A percentile compares a stretch with the other conserved stretches of the same genome.
Evolutionary conservation across 257 asterid genomes (phyloP).

Genomic region (Nicotiana sylvestris): DNA sequence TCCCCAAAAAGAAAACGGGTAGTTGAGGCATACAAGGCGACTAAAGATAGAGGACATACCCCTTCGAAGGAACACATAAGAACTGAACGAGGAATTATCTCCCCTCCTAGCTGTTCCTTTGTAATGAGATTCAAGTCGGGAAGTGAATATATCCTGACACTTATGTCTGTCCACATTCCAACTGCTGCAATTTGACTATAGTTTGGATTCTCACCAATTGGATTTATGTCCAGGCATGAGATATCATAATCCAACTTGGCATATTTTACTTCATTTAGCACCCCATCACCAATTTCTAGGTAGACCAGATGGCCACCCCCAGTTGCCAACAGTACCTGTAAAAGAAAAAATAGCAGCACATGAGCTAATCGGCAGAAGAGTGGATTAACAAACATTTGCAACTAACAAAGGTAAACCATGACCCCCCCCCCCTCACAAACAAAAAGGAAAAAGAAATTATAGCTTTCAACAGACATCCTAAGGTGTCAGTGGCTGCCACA

Average conservation of each 20-base stretch:
- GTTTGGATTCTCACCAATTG: constrained; percentile 79
- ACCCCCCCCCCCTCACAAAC: no score
- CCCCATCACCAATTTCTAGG: constrained; percentile 93
- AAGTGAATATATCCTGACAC: constrained; percentile 64
- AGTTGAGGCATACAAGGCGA: neutral
- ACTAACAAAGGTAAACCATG: neutral
- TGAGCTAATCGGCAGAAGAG: constrained; percentile 6
- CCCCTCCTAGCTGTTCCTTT: constrained; percentile 94
- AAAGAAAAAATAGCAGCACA: constrained; percentile 7
- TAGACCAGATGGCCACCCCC: constrained; percentile 97
- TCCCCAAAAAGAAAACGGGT: neutral
- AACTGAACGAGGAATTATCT: constrained; percentile 97
- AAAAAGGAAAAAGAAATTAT: neutral
- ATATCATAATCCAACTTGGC: constrained; percentile 82
- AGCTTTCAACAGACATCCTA: neutral
- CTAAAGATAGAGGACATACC: constrained; percentile 44
- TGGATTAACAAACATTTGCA: neutral
- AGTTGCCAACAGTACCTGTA: constrained; percentile 88
- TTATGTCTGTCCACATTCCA: constrained; percentile 99
- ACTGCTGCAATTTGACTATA: constrained; percentile 87
- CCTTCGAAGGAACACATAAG: constrained; percentile 93
- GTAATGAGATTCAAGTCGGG: constrained; percentile 83
- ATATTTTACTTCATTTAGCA: constrained; percentile 63
- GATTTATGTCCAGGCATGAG: constrained; percentile 95
- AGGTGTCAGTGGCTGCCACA: neutral